phyloP scores from a whole-genome alignment of 352 stramenopile species.

The Pythium dissotocum region DNA sequence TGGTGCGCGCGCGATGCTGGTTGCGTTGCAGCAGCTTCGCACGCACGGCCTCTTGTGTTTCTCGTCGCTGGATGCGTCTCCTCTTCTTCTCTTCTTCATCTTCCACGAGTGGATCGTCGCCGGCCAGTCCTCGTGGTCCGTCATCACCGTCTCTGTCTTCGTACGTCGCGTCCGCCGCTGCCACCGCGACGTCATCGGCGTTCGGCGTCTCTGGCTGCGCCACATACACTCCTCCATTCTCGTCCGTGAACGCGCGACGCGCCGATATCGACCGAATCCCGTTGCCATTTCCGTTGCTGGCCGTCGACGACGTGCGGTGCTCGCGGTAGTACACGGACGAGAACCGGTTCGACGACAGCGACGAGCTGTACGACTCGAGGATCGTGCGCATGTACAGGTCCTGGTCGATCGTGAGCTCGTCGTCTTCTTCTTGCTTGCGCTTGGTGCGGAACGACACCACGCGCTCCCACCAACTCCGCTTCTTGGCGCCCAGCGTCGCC shows the following conservation, averaged over 20 bases:
- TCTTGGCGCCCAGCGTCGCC: constrained; percentile 11
- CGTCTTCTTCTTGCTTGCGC: constrained; percentile 15
- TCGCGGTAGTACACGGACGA: constrained; percentile 34
- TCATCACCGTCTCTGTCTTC: background rate
- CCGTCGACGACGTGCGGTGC: constrained; percentile 1
- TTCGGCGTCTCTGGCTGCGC: constrained; percentile 25
- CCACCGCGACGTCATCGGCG: constrained; percentile 6
- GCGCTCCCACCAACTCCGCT: constrained; percentile 24
- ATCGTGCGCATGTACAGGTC: constrained; percentile 74
- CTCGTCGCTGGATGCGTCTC: constrained; percentile 45
- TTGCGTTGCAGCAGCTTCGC: constrained; percentile 57
- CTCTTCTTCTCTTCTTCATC: constrained; percentile 50
- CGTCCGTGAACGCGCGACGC: constrained; percentile 22
- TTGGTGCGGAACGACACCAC: constrained; percentile 17
- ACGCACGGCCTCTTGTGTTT: constrained; percentile 62
- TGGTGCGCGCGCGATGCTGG: constrained; percentile 50
- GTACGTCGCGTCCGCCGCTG: background rate
- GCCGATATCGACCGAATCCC: constrained; percentile 8
- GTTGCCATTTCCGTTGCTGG: background rate
- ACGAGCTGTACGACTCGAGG: constrained; percentile 76
- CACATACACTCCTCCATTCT: constrained; percentile 26
- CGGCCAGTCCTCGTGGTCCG: constrained; percentile 9
- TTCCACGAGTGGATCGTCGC: constrained; percentile 23
- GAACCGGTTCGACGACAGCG: constrained; percentile 62
- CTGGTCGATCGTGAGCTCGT: constrained; percentile 43